Evolutionary conservation across 257 asterid genomes (phyloP).

Genomic region (Solanum pennellii): DNA sequence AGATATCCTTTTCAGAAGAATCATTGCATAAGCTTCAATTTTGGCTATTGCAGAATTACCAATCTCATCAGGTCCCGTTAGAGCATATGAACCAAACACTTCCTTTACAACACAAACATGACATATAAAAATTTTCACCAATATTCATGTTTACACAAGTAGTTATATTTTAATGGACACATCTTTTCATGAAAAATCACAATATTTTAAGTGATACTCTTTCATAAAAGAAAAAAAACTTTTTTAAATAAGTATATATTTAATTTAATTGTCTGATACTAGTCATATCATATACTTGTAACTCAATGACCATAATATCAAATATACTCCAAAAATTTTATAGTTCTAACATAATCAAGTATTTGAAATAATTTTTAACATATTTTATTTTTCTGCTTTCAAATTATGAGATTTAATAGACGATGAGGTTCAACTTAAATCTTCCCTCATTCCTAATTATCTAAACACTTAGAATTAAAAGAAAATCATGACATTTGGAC

Average conservation of each 20-base stretch:
- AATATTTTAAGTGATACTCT: not conserved
- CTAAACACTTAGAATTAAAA: not conserved
- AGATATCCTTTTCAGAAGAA: not conserved
- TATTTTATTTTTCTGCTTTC: not conserved
- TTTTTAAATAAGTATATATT: not conserved
- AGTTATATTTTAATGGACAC: not conserved
- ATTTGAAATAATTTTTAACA: not conserved
- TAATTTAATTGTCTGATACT: not conserved
- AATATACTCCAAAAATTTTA: not conserved
- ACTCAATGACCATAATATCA: not conserved
- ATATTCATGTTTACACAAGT: too few species aligned
- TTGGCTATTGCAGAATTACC: not conserved
- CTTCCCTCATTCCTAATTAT: not conserved
- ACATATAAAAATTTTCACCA: too few species aligned
- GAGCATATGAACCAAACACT: not conserved
- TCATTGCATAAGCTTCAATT: not conserved
- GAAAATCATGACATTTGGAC: not conserved
- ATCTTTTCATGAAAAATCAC: too few species aligned
- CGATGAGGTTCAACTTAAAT: not conserved
- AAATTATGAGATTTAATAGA: not conserved
- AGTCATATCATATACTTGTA: not conserved
- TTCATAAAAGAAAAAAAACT: not conserved
- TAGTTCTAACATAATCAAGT: not conserved
- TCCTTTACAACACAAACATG: too few species aligned
- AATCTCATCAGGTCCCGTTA: not conserved